Percentiles rank a stretch among this genome's conserved stretches.
These are phyloP conservation scores for Globisporangium canariense DNA, from an alignment of 352 stramenopile genomes.

Conservation along the genomic window DNA sequence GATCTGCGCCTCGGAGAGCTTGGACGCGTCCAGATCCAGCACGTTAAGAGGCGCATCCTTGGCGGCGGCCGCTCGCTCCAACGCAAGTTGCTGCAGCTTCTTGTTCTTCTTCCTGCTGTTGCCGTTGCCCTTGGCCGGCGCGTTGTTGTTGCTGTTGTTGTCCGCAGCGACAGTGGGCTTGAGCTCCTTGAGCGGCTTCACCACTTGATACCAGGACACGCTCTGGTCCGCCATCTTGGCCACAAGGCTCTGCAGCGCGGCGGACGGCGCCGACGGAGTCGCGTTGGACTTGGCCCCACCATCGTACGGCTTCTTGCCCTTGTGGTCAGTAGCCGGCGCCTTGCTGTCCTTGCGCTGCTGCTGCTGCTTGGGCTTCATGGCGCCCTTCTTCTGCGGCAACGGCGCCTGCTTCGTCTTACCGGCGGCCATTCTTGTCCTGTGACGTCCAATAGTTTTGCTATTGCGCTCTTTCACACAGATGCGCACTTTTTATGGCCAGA, in stretches of 20 bases:
- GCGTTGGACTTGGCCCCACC: slow-evolving; percentile 9
- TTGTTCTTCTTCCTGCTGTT: slow-evolving; percentile 20
- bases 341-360: slow-evolving; percentile 5
- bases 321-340: slow-evolving; percentile 2
- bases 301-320: slow-evolving; percentile 5
- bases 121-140: not conserved
- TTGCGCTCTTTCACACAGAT: not conserved
- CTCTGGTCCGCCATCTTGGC: slow-evolving; percentile 27
- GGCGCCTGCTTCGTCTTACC: slow-evolving; percentile 2
- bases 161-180: not conserved
- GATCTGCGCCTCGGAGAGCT: slow-evolving; percentile 21
- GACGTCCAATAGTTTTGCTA: slow-evolving; percentile 14
- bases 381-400: slow-evolving; percentile 12
- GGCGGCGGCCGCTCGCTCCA: not conserved
- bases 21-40: slow-evolving; percentile 17
- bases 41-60: not conserved
- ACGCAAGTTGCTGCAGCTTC: slow-evolving; percentile 8
- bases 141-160: not conserved
- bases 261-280: not conserved
- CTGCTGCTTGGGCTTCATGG: not conserved
- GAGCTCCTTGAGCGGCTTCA: slow-evolving; percentile 17
- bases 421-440: slow-evolving; percentile 9
- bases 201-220: slow-evolving; percentile 35
- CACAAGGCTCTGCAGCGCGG: slow-evolving; percentile 28
- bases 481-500: not conserved